Evolutionary conservation across 148 eudicot species (phyloP).

Genomic region (Oxyria digyna): DNA sequence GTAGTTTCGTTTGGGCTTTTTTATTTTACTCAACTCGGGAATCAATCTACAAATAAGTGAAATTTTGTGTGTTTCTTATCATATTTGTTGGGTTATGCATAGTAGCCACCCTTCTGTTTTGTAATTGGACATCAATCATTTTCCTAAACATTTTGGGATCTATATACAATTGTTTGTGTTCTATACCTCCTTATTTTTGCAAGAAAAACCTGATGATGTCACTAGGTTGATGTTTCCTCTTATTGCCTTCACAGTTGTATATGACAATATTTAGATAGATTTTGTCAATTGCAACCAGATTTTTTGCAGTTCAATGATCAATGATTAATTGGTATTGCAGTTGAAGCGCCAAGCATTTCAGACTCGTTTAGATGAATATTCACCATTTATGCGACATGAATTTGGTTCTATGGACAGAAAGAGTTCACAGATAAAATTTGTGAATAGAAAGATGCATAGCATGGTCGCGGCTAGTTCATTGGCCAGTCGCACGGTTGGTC

Average conservation of each 20-base stretch:
- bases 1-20: no score
- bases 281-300: background rate
- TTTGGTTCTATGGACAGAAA: conserved; percentile 19
- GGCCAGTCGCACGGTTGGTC: conserved; percentile 16
- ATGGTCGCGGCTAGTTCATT: conserved; percentile 18
- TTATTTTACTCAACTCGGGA: no score
- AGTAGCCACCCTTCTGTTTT: background rate
- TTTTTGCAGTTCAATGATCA: background rate
- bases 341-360: conserved; percentile 30
- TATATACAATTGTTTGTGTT: background rate
- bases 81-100: no score
- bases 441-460: conserved; percentile 23
- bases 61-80: no score
- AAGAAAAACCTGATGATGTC: background rate
- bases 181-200: background rate
- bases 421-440: conserved; percentile 23
- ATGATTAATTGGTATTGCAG: conserved; percentile 18
- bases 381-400: conserved; percentile 16
- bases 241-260: background rate
- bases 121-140: background rate
- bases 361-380: conserved; percentile 13
- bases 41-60: no score
- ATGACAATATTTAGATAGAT: background rate
- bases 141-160: background rate
- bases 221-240: background rate